Evolutionary conservation across 352 stramenopile species (phyloP), one percentile per base, ranked within the genome.

Genomic region (Pythium grandisporangium): DNA sequence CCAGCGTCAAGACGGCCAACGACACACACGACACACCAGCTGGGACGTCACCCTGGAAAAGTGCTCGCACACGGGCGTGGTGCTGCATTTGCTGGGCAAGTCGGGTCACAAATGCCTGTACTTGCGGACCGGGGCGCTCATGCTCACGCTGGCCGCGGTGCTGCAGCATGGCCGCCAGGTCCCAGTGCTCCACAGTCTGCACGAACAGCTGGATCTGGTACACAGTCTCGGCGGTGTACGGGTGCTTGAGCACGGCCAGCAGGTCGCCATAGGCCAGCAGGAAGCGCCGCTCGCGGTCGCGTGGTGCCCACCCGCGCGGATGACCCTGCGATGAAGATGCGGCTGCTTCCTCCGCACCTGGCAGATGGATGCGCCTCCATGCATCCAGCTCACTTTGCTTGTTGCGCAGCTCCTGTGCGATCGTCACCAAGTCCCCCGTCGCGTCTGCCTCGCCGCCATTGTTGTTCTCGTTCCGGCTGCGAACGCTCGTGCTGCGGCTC

Each of bases 191-290:
- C 14, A 79, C 66, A 11, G 52, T 61, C 45, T 81, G 71, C 4
- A 89, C 70, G 35, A 91, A 91, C 11, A 65, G 70, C 42, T 89
- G 78, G 40, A 91, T 80, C 25, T 82, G 66, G 47, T 91, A 86
- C 36, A 91, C 78, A 10, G 87, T 30, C 20, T 91, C 74, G 0
- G 73, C 71, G 1, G 70, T 70, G 14, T 68, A 48, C 12, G 72
- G 50, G 19, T 79, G 64, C 50, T 85, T 87, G 22, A 91, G 45
- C 29, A 87, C 24, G 3, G 33, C 30, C 6, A 88, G 22, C 3
- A 91, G 54, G 39, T 88, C 70, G 10, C 66, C 48, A 48, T 82
- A 88, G 0, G 58, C 70, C 17, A 66, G 17, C 14, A 86, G 24
- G 34, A 91, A 91, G 3, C 67, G 46, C 51, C 75, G 67, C 32